Evolutionary conservation across 352 stramenopile genomes (phyloP), one percentile per base, ranked within the genome.

Genomic region (Phytophthora uliginosa): DNA sequence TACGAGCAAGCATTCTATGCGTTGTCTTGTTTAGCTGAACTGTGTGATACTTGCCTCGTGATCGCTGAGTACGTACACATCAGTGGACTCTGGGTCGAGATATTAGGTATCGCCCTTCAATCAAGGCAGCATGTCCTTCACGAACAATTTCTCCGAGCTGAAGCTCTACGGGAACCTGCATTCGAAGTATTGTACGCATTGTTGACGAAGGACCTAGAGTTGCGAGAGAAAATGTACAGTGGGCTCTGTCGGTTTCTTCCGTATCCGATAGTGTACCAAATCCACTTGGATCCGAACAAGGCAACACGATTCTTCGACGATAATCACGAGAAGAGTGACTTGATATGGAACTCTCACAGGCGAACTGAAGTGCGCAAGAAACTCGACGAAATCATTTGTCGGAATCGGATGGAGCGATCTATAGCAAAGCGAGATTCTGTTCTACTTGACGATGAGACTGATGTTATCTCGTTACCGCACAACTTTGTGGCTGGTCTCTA

Each of bases 301-400:
- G 84, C 88, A 13, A 73, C 77, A 7, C 77, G 89, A 51, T 94
- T 94, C 61, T 95, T 95, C 36, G 88, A 95, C 33, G 88, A 94
- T 69, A 91, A 93, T 59, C 86, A 94, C 59, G 85, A 94, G 9
- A 95, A 94, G 59, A 93, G 85, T 24, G 88, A 95, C 26, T 76
- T 95, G 45, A 90, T 95, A 47, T 95, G 88, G 88, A 93, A 95
- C 66, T 93, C 86, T 15, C 81, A 92, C 56, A 89, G 74, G 72
- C 73, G 88, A 40, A 95, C 84, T 0, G 85, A 88, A 71, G 88
- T 95, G 36, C 86, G 88, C 4, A 87, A 90, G 31, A 92, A 89
- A 31, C 69, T 95, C 17, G 88, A 95, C 48, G 63, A 91, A 52
- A 85, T 94, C 51, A 93, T 95, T 60, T 93, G 84, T 58, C 83